Base-by-base conservation (phyloP, 768 basidiomycete genomes). In the Tylopilus sp. region DNA sequence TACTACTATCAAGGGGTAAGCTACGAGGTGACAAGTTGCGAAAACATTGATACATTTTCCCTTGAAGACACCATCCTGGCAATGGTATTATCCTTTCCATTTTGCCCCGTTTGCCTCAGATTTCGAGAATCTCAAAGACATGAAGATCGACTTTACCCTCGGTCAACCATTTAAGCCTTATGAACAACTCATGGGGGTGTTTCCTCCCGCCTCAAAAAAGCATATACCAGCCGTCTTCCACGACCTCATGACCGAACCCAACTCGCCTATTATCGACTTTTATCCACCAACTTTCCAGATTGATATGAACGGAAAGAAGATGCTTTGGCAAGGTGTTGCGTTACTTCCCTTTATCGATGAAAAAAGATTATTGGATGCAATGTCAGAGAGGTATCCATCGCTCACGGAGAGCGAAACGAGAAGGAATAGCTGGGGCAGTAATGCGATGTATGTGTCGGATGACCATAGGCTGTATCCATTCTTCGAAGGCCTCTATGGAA, bases 221-320 rank as follows among this genome's bases (percentile, higher is more conserved):
- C 94, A 97, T 66, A 91, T 99, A 43, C 97, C 97, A 2, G 67
- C 77, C 26, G 77, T 82, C 0, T 94, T 98, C 76, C 95, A 97
- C 28, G 63, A 74, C 5, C 79, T 98, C 35, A 99, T 99, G 97
- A 80, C 75, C 4, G 82, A 89, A 3, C 79, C 85, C 43, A 81
- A 86, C 28, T 98, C 95, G 0, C 91, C 93, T 8, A 98, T 98
- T 69, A 82, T 92, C 53, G 95, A 98, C 63, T 98, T 98, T 73
- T 98, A 98, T 70, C 95, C 95, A 0, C 56, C 77, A 0, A 82
- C 86, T 15, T 99, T 99, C 68, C 83, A 95, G 60, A 86, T 98
- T 63, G 97, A 99, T 69, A 99, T 99, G 97, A 99, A 99, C 64
- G 97, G 97, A 52, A 98, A 98, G 74, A 91, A 89, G 72, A 98